These are phyloP conservation scores for Madurella fahalii DNA, from an alignment of 2,329 filamentous ascomycete species.

Conservation along the genomic window DNA sequence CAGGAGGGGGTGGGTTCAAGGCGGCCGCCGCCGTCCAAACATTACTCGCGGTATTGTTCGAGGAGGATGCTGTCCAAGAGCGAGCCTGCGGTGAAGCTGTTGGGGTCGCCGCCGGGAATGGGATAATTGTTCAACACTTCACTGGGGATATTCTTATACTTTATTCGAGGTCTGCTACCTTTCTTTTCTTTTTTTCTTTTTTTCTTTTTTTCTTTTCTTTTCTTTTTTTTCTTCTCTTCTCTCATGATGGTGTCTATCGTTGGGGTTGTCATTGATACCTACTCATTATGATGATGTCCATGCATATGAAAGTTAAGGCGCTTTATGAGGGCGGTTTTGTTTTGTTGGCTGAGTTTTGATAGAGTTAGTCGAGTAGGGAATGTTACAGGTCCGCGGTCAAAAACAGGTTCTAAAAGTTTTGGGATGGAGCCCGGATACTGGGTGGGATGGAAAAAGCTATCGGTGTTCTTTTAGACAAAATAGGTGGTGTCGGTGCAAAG, in stretches of 20 bases:
- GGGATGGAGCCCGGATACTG: background rate
- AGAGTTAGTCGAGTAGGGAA: background rate
- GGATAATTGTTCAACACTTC: background rate
- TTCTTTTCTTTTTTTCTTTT: background rate
- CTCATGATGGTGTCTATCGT: too few species aligned
- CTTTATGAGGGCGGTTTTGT: background rate
- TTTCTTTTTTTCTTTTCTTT: background rate
- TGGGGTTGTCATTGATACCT: background rate
- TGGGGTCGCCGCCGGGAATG: background rate
- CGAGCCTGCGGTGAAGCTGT: slow-evolving; percentile 33
- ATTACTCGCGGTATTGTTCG: slow-evolving; percentile 33
- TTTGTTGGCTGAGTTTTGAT: background rate
- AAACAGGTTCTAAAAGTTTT: too few species aligned
- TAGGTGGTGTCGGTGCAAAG: background rate
- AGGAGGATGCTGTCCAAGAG: slow-evolving; percentile 47
- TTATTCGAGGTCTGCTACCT: too few species aligned
- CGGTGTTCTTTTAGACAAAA: background rate
- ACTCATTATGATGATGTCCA: background rate
- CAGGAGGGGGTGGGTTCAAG: background rate
- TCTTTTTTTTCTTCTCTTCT: background rate
- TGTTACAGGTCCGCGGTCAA: background rate
- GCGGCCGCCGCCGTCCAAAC: slow-evolving; percentile 19
- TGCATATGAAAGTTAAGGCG: slow-evolving; percentile 1
- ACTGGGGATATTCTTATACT: background rate
- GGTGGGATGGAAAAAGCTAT: background rate